Base-by-base conservation (phyloP, 257 asterid species). In the Jasminum sambac region DNA sequence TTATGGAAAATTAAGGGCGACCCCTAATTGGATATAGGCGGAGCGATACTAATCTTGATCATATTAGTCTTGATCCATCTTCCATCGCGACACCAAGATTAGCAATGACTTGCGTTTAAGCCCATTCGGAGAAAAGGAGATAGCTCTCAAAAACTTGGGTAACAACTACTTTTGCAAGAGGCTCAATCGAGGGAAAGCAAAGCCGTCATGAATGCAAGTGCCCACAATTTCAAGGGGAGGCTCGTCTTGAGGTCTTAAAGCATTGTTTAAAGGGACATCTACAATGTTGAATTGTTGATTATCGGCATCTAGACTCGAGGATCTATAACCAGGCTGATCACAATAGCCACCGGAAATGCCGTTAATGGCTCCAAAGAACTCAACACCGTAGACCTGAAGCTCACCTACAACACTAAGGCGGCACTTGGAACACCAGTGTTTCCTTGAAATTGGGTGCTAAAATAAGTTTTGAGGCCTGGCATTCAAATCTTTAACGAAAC, bases 331-430 rank as follows among this genome's bases (percentile, higher is more conserved):
- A 64, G 68, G 37, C 36, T 37, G 48, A 38, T 64, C 68, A 38
- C 68, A 64, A 38, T 64, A 48, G 68, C 68, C 68, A 64, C 68
- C 34, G 68, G 34, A 37, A 8, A 64, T 14, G 68, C 68, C 46
- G 26, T 64, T 64, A 64, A 64, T 64, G 46, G 37, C 23, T 64
- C 68, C 68, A 1, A 13, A 16, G 68, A 0, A 64, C 46, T 48
- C 34, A 64, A 64, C 68, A 64, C 68, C n/a, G 50, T 64, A 25
- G 68, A 64, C 26, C 34, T 64, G 68, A 64, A 64, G 68, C 50
- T 64, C 68, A 64, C 48, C 68, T 38, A 34, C 68, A 34, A 64
- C 26, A n/a, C 68, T 64, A 64, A 64, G 50, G 37, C 50, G 5
- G 17, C 68, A 64, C 68, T 64, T 64, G 68, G 68, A 64, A 38